Percentiles rank a stretch among this genome's conserved stretches.
These are phyloP conservation scores for Fusarium penzigii DNA, from an alignment of 2,329 filamentous ascomycete species.

Conservation along the genomic window DNA sequence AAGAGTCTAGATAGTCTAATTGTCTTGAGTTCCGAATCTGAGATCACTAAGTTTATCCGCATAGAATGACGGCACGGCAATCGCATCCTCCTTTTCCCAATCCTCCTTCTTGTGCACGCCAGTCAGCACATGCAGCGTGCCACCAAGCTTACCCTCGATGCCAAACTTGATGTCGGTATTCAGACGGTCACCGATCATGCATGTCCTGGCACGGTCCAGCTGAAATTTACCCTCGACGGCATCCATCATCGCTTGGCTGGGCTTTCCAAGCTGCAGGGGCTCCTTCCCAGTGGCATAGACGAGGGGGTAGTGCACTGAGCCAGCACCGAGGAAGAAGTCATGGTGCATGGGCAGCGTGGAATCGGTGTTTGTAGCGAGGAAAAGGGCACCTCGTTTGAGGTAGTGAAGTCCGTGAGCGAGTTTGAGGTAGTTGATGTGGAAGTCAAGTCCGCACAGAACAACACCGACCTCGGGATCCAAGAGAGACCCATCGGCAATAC, in stretches of 20 bases:
- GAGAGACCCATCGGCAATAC: conserved; percentile 71
- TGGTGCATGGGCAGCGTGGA: conserved; percentile 82
- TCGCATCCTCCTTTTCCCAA: conserved; percentile 68
- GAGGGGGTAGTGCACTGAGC: conserved; percentile 77
- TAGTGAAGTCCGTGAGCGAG: conserved; percentile 84
- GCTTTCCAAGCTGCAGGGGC: conserved; percentile 85
- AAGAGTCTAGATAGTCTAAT: conserved; percentile 12
- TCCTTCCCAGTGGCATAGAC: conserved; percentile 68
- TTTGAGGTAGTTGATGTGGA: conserved; percentile 95
- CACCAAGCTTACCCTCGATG: conserved; percentile 84
- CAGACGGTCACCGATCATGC: conserved; percentile 93
- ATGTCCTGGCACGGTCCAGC: conserved; percentile 79
- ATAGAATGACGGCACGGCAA: conserved; percentile 77
- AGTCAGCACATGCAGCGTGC: conserved; percentile 87
- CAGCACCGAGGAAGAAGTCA: conserved; percentile 88
- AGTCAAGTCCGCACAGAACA: conserved; percentile 88
- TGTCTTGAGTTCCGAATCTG: conserved; percentile 28
- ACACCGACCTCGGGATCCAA: conserved; percentile 88
- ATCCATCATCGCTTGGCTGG: conserved; percentile 99
- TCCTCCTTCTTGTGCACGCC: conserved; percentile 87
- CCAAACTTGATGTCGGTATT: conserved; percentile 98
- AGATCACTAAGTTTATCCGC: conserved; percentile 84
- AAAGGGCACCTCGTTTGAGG: conserved; percentile 76
- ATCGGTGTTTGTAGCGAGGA: conserved; percentile 92
- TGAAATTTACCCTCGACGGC: conserved; percentile 95